Base-by-base conservation (phyloP, 2,329 filamentous ascomycete genomes). In the Talaromyces albobiverticillius region DNA sequence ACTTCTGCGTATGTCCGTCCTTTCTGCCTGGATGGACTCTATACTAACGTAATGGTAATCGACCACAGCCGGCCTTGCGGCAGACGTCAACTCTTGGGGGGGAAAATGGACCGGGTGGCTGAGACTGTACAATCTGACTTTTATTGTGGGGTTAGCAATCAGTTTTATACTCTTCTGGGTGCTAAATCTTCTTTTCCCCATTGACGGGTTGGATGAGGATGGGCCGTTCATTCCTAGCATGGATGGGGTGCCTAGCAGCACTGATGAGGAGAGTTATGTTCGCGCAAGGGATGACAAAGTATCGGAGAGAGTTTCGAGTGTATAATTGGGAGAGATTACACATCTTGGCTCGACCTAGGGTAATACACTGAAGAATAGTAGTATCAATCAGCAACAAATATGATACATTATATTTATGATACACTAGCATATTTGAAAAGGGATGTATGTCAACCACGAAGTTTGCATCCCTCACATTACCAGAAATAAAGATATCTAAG, bases 111-210 rank as follows among this genome's bases (percentile, higher is more conserved):
- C 46, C 7, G 57, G 57, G 16, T 64, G 61, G 61, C 54, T 61
- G 40, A 58, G 56, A 20, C 48, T 64, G 6, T 64, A 61, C 57
- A 60, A 64, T 26, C 57, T 64, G 13, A 62, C 62, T 8, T 64
- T 62, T 56, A 58, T 62, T 29, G 55, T 62, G 10, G 62, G 61
- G 8, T 42, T 62, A 7, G 60, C 54, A 5, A 62, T 64, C 20
- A 60, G 58, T 41, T 62, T 62, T 43, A 34, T 38, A 14, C 14
- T 38, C 34, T 38, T 38, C 34, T 38, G 34, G 34, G 34, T 18
- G n/a, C 34, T 38, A 38, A 38, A 38, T 38, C 4, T 38, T n/a
- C 16, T 38, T 38, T 62, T 54, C 43, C 61, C 61, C 16, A 58
- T 60, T 31, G 46, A 31, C 8, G 61, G 61, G n/a, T 47, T 61